phyloP scores from a whole-genome alignment of 169 alveolate species.

The Plasmodium billcollinsi region DNA sequence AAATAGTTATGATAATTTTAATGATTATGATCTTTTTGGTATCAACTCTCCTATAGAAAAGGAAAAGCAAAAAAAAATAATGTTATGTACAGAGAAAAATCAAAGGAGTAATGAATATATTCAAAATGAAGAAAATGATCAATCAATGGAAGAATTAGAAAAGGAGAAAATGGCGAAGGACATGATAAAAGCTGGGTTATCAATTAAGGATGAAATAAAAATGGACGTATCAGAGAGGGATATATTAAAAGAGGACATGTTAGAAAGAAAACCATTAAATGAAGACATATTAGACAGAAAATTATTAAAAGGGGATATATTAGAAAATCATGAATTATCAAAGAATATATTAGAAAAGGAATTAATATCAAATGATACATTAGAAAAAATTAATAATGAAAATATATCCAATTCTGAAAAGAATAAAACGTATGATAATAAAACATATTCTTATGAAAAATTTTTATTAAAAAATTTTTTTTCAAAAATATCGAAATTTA shows the following conservation, averaged over 20 bases:
- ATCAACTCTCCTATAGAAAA: not conserved
- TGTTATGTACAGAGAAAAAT: not conserved
- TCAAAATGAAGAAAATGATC: too few species aligned
- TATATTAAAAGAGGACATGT: too few species aligned
- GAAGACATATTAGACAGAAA: not conserved
- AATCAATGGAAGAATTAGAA: too few species aligned
- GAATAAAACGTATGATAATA: slow-evolving; percentile 23
- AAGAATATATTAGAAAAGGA: not conserved
- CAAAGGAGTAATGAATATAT: too few species aligned
- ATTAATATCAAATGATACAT: too few species aligned
- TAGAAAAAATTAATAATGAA: not conserved
- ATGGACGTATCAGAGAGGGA: too few species aligned
- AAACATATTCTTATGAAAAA: slow-evolving; percentile 34
- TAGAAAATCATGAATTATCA: not conserved
- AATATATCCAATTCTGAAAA: slow-evolving; percentile 10
- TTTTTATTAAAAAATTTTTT: slow-evolving; percentile 46
- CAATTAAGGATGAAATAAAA: too few species aligned
- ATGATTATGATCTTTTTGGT: too few species aligned
- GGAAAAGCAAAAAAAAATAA: not conserved
- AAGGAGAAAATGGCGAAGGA: too few species aligned
- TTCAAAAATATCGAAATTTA: slow-evolving; percentile 26
- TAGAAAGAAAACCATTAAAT: not conserved
- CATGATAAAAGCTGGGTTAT: too few species aligned
- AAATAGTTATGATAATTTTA: too few species aligned
- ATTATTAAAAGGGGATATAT: not conserved